Evolutionary conservation across 2,329 filamentous ascomycete genomes (phyloP), one percentile per base, ranked within the genome.

Genomic region (Colletotrichum spinosum): DNA sequence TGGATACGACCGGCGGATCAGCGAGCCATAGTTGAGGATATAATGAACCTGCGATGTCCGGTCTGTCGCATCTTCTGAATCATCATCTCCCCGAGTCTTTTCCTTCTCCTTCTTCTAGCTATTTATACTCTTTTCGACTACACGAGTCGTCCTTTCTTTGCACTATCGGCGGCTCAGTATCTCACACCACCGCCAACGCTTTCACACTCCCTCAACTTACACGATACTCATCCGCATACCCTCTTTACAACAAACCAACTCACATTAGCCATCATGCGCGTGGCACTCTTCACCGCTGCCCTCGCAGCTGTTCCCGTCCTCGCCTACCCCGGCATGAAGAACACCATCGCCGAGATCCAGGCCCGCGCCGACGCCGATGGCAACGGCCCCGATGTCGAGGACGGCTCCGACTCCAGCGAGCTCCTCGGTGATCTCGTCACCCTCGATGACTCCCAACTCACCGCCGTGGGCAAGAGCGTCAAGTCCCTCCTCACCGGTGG

Each of bases 381-480:
- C 2, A 58, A 49, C 13, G 49, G 45, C 9, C 11, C 60, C 6
- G 60, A 67, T 25, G 25, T 25, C 13, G 49, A 39, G 6, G 66
- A 63, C 10, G 42, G 41, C 25, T 58, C 52, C 1, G 64, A 67
- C 54, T 67, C 64, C 17, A 51, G 48, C 38, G 64, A 67, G 60
- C 38, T 67, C 42, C 69, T 83, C 11, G 81, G 80, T 13, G 80
- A 83, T 60, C 76, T 83, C 13, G 65, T 68, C 38, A 72, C 61
- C 2, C 68, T 79, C 6, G 62, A 61, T 1, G 71, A 72, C 59
- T 69, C 65, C 7, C 66, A 77, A 25, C 74, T 79, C n/a, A 76
- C 77, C 2, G 52, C 70, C 2, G 73, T 74, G 1, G 80, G 78
- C 33, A 65, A 70, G n/a, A 70, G 72, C 33, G 76, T 83, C 70